Base-by-base conservation (phyloP, 495 filamentous ascomycete genomes). In the Neurospora sp. region DNA sequence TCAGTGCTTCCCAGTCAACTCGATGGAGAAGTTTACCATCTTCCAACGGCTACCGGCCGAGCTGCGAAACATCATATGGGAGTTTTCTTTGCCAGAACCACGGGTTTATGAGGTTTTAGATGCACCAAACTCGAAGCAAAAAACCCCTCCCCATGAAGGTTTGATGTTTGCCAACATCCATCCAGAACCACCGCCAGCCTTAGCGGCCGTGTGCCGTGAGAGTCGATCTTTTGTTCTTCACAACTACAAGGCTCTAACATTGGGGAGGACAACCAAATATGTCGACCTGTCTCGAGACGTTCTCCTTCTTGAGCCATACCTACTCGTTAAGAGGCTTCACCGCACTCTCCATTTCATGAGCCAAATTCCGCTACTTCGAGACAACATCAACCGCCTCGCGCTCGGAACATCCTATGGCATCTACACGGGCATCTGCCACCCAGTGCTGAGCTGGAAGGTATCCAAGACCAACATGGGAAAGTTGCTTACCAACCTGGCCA, bases 81-180 rank as follows among this genome's bases (percentile, higher is more conserved):
- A 80, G 69, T 84, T 81, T 72, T 81, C 84, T 3, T 78, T 86
- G 40, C 84, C 84, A 12, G 83, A 85, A 41, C 48, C 83, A 18
- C 83, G 84, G 68, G 83, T 84, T 11, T 86, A 83, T 76, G 84
- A 86, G 72, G 83, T 86, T 7, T 76, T 86, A 40, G 84, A 86
- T 73, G 82, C 83, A 4, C 84, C 84, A 39, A 80, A 80, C 69
- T 80, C 84, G 12, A 77, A 79, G 69, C 80, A 77, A 70, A 82
- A 81, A 68, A 81, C 81, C 11, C 79, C 80, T 10, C 79, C 84
- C 6, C 80, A 81, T 16, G 74, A 81, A 61, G 83, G 82, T 46
- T 71, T 86, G 27, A 84, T 84, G 83, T 86, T 86, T 72, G 84
- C 84, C 70, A 84, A 86, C 71, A 75, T 84, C 35, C 83, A 84